Percentiles rank a stretch among this genome's conserved stretches.
phyloP scores from a whole-genome alignment of 2,329 filamentous ascomycete genomes.

The Sarocladium strictum region DNA sequence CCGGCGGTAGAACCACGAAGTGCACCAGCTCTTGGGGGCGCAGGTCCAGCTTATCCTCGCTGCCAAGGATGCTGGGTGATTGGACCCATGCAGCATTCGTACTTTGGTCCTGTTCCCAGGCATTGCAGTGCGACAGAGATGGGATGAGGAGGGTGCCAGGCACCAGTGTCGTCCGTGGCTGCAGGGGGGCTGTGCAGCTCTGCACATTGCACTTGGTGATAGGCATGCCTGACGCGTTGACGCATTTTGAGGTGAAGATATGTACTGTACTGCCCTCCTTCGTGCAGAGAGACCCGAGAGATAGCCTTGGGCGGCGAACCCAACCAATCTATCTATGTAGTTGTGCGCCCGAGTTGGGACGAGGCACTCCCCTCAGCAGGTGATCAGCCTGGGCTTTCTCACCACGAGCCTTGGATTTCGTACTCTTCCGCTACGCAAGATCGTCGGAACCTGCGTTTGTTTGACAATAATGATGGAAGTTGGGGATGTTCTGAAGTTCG shows the following conservation, averaged over 20 bases:
- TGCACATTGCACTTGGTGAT: background rate
- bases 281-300: too few relatives aligned
- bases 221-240: too few relatives aligned
- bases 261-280: background rate
- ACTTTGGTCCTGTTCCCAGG: background rate
- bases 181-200: background rate
- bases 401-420: background rate
- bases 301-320: too few relatives aligned
- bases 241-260: background rate
- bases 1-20: too few relatives aligned
- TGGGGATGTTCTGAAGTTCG: constrained; percentile 18
- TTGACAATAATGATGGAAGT: constrained; percentile 8
- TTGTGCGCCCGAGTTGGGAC: background rate
- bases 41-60: too few relatives aligned
- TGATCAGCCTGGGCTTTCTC: background rate
- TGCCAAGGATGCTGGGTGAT: background rate
- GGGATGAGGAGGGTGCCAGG: too few relatives aligned
- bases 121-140: background rate
- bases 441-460: background rate
- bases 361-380: background rate
- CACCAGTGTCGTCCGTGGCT: too few relatives aligned
- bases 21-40: too few relatives aligned
- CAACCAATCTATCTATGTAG: background rate
- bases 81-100: background rate
- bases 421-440: background rate